These are phyloP conservation scores for Candolleomyces efflorescens DNA, from an alignment of 768 basidiomycete species.

Conservation along the genomic window DNA sequence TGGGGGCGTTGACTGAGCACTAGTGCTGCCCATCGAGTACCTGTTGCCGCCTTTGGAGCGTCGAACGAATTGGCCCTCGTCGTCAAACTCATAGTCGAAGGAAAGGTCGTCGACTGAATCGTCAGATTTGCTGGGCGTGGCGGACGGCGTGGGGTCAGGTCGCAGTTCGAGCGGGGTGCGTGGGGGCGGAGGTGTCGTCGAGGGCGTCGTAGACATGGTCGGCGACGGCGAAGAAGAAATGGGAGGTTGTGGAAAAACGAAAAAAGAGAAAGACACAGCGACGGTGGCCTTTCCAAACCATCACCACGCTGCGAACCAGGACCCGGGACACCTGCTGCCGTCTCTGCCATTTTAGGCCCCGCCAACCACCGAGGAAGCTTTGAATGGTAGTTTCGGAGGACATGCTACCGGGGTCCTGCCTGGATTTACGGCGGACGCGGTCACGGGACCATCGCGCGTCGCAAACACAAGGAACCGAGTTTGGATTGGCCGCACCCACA, in stretches of 20 bases:
- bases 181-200: conserved; percentile 39
- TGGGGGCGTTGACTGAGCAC: conserved; percentile 41
- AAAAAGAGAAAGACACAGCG: conserved; percentile 18
- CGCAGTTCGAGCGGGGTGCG: conserved; percentile 32
- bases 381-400: conserved; percentile 11
- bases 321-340: conserved; percentile 19
- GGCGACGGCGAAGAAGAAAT: conserved; percentile 16
- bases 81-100: conserved; percentile 59
- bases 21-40: conserved; percentile 26
- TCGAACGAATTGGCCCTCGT: conserved; percentile 52
- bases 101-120: conserved; percentile 64
- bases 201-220: conserved; percentile 24
- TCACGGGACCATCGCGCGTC: conserved; percentile 29
- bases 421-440: conserved; percentile 27
- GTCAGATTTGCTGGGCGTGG: conserved; percentile 42
- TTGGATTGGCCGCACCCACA: neutral
- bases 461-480: neutral
- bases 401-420: conserved; percentile 24
- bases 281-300: conserved; percentile 17
- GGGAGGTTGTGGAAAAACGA: conserved; percentile 15
- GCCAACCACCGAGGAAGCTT: conserved; percentile 5
- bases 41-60: conserved; percentile 48
- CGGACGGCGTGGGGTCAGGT: conserved; percentile 20
- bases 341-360: conserved; percentile 2
- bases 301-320: conserved; percentile 29